Evolutionary conservation across 106 monocot genomes (phyloP).

Genomic region (Allium cepa): DNA sequence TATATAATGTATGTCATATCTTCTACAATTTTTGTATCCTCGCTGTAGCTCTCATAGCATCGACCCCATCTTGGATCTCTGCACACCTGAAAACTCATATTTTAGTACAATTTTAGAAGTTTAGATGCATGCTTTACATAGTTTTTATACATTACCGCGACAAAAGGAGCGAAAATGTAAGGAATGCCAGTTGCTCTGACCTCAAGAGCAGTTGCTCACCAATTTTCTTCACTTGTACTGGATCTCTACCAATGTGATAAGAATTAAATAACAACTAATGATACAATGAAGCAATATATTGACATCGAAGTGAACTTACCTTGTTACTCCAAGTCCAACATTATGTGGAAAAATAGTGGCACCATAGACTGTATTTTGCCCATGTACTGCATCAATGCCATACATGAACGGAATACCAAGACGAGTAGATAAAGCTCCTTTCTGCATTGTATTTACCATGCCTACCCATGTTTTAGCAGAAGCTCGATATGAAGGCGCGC

Average conservation of each 20-base stretch:
- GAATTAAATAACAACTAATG: background rate
- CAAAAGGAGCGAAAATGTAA: conserved; percentile 19
- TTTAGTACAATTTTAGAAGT: background rate
- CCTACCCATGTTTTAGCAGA: conserved; percentile 16
- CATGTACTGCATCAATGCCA: conserved; percentile 24
- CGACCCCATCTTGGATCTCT: conserved; percentile 30
- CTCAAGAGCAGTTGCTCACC: conserved; percentile 21
- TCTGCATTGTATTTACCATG: conserved; percentile 24
- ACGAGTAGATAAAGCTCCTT: conserved; percentile 11
- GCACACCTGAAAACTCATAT: conserved; percentile 11
- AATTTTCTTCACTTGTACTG: conserved; percentile 16
- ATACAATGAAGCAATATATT: too few species aligned
- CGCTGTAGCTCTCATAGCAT: conserved; percentile 23
- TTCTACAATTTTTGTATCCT: conserved; percentile 12
- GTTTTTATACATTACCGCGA: conserved; percentile 13
- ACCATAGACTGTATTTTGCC: conserved; percentile 18
- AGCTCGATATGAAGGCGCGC: conserved; percentile 10
- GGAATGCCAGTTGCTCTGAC: conserved; percentile 31
- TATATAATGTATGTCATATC: conserved; percentile 18
- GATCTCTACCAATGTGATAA: conserved; percentile 8
- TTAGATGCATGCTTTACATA: background rate
- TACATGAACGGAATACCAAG: conserved; percentile 20
- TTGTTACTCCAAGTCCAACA: conserved; percentile 22
- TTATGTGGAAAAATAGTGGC: conserved; percentile 22
- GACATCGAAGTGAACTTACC: background rate